Evolutionary conservation across 257 asterid species (phyloP).

Genomic region (Solanum rostratum): DNA sequence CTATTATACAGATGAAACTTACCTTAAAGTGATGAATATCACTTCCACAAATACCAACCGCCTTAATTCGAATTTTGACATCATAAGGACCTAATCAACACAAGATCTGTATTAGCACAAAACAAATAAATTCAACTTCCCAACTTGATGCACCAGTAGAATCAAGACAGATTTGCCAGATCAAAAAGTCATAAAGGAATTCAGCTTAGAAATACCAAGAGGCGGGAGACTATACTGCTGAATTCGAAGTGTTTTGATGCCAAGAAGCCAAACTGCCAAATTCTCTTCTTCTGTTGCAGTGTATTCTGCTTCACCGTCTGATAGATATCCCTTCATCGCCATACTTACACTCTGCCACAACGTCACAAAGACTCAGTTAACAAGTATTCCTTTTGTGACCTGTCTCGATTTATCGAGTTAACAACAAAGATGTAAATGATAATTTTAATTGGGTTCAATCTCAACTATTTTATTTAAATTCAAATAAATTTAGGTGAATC

Average conservation of each 20-base stretch:
- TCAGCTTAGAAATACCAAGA: slow-evolving; percentile 15
- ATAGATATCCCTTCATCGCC: not conserved
- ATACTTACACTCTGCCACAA: not conserved
- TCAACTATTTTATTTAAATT: too few species aligned
- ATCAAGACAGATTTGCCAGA: not conserved
- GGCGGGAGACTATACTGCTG: slow-evolving; percentile 68
- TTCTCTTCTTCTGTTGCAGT: slow-evolving; percentile 31
- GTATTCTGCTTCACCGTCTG: not conserved
- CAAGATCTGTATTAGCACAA: not conserved
- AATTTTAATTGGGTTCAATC: too few species aligned
- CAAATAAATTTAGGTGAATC: too few species aligned
- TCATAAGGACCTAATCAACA: slow-evolving; percentile 52
- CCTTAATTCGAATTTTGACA: slow-evolving; percentile 78
- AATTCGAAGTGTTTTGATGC: slow-evolving; percentile 60
- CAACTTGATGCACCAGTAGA: not conserved
- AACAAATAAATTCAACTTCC: not conserved
- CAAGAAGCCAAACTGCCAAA: slow-evolving; percentile 96
- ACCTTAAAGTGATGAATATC: slow-evolving; percentile 95
- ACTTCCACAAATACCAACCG: slow-evolving; percentile 96
- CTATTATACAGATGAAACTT: not conserved
- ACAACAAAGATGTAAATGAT: too few species aligned
- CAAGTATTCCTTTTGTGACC: not conserved
- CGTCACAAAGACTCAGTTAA: not conserved
- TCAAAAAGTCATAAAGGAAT: not conserved
- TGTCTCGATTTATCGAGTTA: too few species aligned